phyloP scores from a whole-genome alignment of 768 basidiomycete species.

The Trametes cinnabarina region DNA sequence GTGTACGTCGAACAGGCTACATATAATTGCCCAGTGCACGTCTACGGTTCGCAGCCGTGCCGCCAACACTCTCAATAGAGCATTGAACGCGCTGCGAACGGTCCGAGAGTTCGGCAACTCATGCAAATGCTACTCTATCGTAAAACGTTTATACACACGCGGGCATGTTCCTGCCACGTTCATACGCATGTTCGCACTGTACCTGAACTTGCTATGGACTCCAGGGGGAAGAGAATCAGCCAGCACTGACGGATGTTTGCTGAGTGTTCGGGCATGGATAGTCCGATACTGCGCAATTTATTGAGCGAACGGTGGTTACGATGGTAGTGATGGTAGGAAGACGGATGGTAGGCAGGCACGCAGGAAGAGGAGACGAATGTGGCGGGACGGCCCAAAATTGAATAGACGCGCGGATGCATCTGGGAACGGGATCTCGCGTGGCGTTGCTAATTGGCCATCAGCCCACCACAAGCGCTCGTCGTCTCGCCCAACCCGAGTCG shows the following conservation, averaged over 20 bases:
- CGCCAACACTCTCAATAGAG: too few relatives aligned
- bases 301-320: not conserved
- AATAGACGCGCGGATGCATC: conserved; percentile 20
- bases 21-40: too few relatives aligned
- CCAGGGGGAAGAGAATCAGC: too few relatives aligned
- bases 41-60: too few relatives aligned
- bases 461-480: not conserved
- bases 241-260: not conserved
- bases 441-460: not conserved
- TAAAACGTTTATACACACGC: too few relatives aligned
- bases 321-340: not conserved
- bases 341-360: not conserved
- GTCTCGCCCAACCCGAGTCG: not conserved
- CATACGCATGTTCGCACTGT: too few relatives aligned
- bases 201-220: too few relatives aligned
- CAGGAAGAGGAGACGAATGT: not conserved
- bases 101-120: too few relatives aligned
- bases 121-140: too few relatives aligned
- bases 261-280: not conserved
- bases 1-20: too few relatives aligned
- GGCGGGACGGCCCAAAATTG: conserved; percentile 18
- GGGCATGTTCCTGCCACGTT: too few relatives aligned
- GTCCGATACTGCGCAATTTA: not conserved
- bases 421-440: conserved; percentile 2
- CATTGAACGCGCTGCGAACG: too few relatives aligned